Percentiles rank a stretch among this genome's conserved stretches.
Conservation (phyloP, 306 rosid species). For the Carpinus fangiana region DNA sequence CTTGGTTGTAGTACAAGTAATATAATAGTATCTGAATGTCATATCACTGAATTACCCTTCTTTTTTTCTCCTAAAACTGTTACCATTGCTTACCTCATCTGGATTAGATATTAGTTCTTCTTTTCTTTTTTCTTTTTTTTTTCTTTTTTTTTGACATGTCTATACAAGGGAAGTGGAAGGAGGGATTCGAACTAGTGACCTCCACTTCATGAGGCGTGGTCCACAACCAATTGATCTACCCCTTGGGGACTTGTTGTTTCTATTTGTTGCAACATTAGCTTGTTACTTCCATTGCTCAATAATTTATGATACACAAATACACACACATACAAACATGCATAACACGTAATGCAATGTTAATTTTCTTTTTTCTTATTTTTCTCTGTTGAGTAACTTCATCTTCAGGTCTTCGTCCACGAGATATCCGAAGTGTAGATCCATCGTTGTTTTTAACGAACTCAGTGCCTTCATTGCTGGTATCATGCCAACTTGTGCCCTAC, state of each 20-base stretch:
- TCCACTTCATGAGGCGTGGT: too few species aligned
- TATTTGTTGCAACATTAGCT: constrained; percentile 3
- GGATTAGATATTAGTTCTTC: not conserved
- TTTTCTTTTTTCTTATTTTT: constrained; percentile 11
- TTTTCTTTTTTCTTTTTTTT: too few species aligned
- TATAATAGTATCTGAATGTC: not conserved
- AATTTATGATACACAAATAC: not conserved
- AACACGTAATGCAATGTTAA: not conserved
- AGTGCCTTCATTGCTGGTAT: constrained; percentile 90
- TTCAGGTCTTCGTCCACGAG: constrained; percentile 97
- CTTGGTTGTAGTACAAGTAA: not conserved
- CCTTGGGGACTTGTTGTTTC: not conserved
- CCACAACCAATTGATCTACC: too few species aligned
- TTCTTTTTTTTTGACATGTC: too few species aligned
- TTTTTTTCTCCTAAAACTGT: not conserved
- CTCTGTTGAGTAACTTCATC: constrained; percentile 19
- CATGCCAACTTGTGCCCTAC: constrained; percentile 1
- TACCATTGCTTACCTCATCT: not conserved
- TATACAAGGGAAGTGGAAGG: too few species aligned
- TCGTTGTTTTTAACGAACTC: constrained; percentile 91
- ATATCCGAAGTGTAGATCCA: constrained; percentile 95
- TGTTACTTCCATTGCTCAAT: constrained; percentile 5
- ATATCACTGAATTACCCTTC: too few species aligned
- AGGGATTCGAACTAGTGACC: too few species aligned
- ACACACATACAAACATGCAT: not conserved